Evolutionary conservation across 2,329 filamentous ascomycete species (phyloP), one percentile per base, ranked within the genome.

Genomic region (Claviceps paspali): DNA sequence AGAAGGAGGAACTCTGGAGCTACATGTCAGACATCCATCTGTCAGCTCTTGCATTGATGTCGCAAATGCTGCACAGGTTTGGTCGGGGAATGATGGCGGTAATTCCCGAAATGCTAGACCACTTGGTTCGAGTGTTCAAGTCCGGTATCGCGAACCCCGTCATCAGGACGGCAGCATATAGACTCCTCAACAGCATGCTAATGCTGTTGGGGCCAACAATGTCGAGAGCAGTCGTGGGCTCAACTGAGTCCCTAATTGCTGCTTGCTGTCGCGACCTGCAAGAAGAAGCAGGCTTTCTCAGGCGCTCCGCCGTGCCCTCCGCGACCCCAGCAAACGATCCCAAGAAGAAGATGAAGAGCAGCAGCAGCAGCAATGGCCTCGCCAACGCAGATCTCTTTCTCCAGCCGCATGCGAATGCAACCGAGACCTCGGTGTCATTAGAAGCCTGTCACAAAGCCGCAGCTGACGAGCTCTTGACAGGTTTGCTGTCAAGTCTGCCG

Each of bases 341-440:
- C 32, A 38, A 26, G 9, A 59, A 58, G 33, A 40, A 29, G 10
- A 59, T 57, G 59, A 23, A 15, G 7, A 14, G 57, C 59, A 68
- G 23, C 23, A 22, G 7, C 8, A 27, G 10, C 17, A 32, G 12
- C 12, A 21, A 55, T 45, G 57, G 56, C 35, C 51, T 59, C 42
- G 50, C 65, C n/a, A 86, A 88, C 49, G 80, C 78, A 0, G 82
- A 88, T 51, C 70, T 77, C 18, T 86, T 85, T 52, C 67, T 87
- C 31, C 49, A 61, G 34, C 55, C 56, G 14, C 47, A 64, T 33
- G 47, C 58, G 7, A 51, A 48, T 18, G 45, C 46, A 19, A 43
- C 57, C 39, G 46, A 55, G 43, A 42, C 57, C 42, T 43, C 47
- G 6, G 48, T 58, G 2, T 51, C 52, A 7, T 57, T 69, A 7